Percentiles rank a stretch among this genome's conserved stretches.
Conservation (phyloP, 805 yeast genomes). For the Pichia gijzeniarum region DNA sequence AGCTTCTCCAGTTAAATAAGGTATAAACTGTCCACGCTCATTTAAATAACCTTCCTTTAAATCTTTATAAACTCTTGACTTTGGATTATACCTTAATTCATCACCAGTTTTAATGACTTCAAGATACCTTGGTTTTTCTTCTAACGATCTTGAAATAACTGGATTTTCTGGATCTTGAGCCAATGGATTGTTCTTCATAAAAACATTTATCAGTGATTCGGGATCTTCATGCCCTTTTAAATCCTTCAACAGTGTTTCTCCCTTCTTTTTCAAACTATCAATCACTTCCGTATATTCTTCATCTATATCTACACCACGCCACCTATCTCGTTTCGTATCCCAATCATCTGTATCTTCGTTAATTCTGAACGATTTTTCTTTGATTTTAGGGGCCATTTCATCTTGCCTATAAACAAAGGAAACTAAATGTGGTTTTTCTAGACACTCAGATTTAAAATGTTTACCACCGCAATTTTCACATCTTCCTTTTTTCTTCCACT, state of each 20-base stretch:
- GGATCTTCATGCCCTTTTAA: slow-evolving; percentile 8
- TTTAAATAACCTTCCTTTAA: slow-evolving; percentile 28
- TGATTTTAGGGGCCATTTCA: slow-evolving; percentile 4
- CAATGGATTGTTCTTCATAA: slow-evolving; percentile 11
- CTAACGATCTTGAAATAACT: slow-evolving; percentile 53
- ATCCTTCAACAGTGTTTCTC: slow-evolving; percentile 24
- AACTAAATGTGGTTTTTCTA: slow-evolving; percentile 48
- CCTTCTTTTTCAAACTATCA: slow-evolving; percentile 38
- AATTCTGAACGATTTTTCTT: slow-evolving; percentile 10
- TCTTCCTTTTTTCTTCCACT: slow-evolving; percentile 27
- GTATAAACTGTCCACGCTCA: slow-evolving; percentile 43
- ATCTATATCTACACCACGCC: slow-evolving; percentile 68
- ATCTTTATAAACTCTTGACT: slow-evolving; percentile 37
- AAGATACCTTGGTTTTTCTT: slow-evolving; percentile 70
- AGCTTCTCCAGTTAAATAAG: slow-evolving; percentile 53
- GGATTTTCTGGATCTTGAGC: slow-evolving; percentile 20
- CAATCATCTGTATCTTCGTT: slow-evolving; percentile 37
- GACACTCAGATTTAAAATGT: slow-evolving; percentile 48
- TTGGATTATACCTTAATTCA: slow-evolving; percentile 48
- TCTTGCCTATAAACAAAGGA: slow-evolving; percentile 26
- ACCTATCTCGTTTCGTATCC: slow-evolving; percentile 71
- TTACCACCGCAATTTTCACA: slow-evolving; percentile 57
- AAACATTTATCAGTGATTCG: slow-evolving; percentile 12
- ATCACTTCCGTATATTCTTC: slow-evolving; percentile 52
- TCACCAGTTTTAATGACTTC: slow-evolving; percentile 40